Base-by-base conservation (phyloP, 805 yeast species). In the Ogataea pilisensis region DNA sequence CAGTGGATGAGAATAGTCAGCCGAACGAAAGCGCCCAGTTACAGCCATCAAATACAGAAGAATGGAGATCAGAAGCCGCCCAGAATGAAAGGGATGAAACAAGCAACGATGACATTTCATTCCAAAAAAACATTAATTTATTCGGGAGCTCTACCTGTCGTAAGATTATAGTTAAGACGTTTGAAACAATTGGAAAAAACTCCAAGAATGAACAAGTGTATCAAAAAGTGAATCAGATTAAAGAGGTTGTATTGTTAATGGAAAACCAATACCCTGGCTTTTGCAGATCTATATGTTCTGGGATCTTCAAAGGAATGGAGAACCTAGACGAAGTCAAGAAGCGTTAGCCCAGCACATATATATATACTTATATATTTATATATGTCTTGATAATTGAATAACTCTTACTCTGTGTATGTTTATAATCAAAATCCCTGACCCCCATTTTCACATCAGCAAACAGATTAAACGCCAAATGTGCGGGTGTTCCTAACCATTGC, bases 211-310 rank as follows among this genome's bases (percentile, higher is more conserved):
- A 42, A 22, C 44, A 46, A n/a, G 11, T 27, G 29, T 27, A 9
- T 13, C 9, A 27, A 13, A 27, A 8, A 14, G 14, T 13, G 8
- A 13, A 27, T 13, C 29, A 13, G 13, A 27, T 45, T 44, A 39
- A 41, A 35, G 37, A 32, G 16, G 46, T 41, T 16, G 39, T 45
- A 19, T 44, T 41, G 37, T 48, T 41, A 29, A 38, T 45, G 46
- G 53, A 49, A 27, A 44, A 43, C 42, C 35, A 45, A 18, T 38
- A 35, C 31, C 48, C 53, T 3, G 53, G 53, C 16, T 45, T 49
- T 36, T 45, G 50, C 31, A 49, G 43, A 36, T n/a, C 37, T 8
- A 33, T 49, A n/a, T 45, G 50, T 25, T 48, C 41, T 39, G 43
- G 42, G 31, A 37, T 49, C 19, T 42, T 34, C 30, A 28, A 45